Evolutionary conservation across 306 rosid genomes (phyloP), one percentile per base, ranked within the genome.

Genomic region (Macrotyloma uniflorum): DNA sequence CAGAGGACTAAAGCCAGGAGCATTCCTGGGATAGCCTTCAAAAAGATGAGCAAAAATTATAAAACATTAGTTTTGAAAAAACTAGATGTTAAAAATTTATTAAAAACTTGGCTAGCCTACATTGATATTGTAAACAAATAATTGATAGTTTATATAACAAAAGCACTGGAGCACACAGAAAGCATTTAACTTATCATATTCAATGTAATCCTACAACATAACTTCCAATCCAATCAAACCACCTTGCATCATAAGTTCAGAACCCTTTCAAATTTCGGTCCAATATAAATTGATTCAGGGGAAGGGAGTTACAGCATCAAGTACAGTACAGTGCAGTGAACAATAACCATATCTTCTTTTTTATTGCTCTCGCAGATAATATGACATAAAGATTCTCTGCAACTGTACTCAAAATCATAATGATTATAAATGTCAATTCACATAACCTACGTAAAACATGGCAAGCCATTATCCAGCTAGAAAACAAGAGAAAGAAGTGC

Each of bases 11-110:
- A 86, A 64, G 99, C 99, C 83, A 96, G 85, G 26, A 96, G 95
- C 99, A 96, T 96, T 51, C 93, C 87, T 11, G 99, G 99, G 76
- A 96, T 93, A 67, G 99, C 99, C 98, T 96, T 82, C 80, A 82
- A 74, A 35, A 45, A 72, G 73, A 76, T 24, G 33, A 68, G 30
- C 24, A 36, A 30, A 54, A 36, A 49, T 13, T 76, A 73, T 19
- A 11, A 75, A 55, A 72, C 10, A 55, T 1, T 26, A 67, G 23
- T 50, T 61, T 71, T 19, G 16, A 69, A 61, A 62, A 76, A 26
- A 30, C 42, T 15, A 0, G 51, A 49, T 9, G 45, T 22, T 4
- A 40, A 33, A 61, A 14, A 12, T 55, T 65, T 32, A 16, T 46
- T 36, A 33, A 79, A 67, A 36, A 59, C 43, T 30, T 20, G 63